Conservation (phyloP, 345 rosid genomes). For the Syzygium aqueum region DNA sequence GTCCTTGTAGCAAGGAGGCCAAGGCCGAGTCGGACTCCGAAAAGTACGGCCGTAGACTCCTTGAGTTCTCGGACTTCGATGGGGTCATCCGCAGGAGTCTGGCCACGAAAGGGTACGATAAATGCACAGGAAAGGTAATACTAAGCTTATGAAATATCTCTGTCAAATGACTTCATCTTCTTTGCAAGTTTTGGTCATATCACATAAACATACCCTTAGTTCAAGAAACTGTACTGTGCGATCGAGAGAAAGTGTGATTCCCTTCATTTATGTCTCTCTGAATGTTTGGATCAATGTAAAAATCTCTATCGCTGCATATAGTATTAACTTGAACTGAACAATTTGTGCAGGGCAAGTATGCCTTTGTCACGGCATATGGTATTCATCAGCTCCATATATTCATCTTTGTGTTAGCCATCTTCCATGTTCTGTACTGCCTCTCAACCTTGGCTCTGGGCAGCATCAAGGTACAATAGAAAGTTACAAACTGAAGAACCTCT, state of each 20-base stretch:
- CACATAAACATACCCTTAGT: not conserved
- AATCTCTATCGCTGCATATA: not conserved
- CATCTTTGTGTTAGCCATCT: constrained; percentile 67
- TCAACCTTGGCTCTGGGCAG: constrained; percentile 55
- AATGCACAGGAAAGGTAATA: constrained; percentile 42
- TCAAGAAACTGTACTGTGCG: not conserved
- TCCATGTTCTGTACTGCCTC: constrained; percentile 65
- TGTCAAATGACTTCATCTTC: not conserved
- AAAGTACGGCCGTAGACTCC: constrained; percentile 15
- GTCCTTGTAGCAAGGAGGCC: constrained; percentile 31
- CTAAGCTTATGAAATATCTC: not conserved
- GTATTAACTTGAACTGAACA: not conserved
- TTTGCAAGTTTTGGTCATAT: not conserved
- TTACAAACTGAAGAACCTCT: not conserved
- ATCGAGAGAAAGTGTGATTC: not conserved
- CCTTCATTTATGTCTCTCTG: not conserved
- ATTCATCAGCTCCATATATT: constrained; percentile 86
- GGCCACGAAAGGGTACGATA: constrained; percentile 33
- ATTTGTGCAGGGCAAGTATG: constrained; percentile 52
- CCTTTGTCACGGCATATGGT: constrained; percentile 78
- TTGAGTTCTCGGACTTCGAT: constrained; percentile 5
- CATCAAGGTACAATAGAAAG: constrained; percentile 37
- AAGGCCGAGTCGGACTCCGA: not conserved
- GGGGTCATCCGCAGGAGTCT: constrained; percentile 39
- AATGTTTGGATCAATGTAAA: not conserved